phyloP scores from a whole-genome alignment of 495 filamentous ascomycete species.

The Pyrenula massariospora region DNA sequence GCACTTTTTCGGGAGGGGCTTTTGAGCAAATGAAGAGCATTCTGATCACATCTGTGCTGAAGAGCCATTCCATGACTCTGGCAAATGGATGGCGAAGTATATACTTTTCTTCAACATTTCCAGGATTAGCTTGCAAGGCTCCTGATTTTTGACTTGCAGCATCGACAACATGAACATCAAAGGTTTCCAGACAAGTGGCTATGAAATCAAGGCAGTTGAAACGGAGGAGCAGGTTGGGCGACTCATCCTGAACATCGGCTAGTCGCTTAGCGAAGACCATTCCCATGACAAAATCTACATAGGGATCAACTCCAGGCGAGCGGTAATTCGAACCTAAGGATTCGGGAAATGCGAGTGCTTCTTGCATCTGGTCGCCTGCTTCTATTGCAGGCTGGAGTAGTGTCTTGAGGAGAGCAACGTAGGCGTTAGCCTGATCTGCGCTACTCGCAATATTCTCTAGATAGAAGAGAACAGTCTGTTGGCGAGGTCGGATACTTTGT shows the following conservation, averaged over 20 bases:
- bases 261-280: constrained; percentile 53
- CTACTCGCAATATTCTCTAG: constrained; percentile 50
- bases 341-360: constrained; percentile 78
- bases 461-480: constrained; percentile 2
- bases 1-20: constrained; percentile 56
- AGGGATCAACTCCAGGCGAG: constrained; percentile 79
- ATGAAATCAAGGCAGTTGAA: constrained; percentile 73
- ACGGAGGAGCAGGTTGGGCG: constrained; percentile 57
- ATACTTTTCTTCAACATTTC: constrained; percentile 47
- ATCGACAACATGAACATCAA: constrained; percentile 85
- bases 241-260: constrained; percentile 44
- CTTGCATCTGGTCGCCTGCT: constrained; percentile 42
- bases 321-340: constrained; percentile 67
- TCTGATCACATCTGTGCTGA: constrained; percentile 77
- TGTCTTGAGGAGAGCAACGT: constrained; percentile 59
- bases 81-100: constrained; percentile 81
- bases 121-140: constrained; percentile 53
- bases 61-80: constrained; percentile 93
- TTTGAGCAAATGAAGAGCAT: constrained; percentile 66
- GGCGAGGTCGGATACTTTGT: constrained; percentile 22
- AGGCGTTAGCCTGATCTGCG: constrained; percentile 73
- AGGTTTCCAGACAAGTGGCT: constrained; percentile 58
- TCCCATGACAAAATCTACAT: constrained; percentile 79
- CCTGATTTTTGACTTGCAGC: constrained; percentile 65
- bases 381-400: constrained; percentile 49